Conservation (phyloP, 139 green algal genomes). For the Micromonas commoda region DNA sequence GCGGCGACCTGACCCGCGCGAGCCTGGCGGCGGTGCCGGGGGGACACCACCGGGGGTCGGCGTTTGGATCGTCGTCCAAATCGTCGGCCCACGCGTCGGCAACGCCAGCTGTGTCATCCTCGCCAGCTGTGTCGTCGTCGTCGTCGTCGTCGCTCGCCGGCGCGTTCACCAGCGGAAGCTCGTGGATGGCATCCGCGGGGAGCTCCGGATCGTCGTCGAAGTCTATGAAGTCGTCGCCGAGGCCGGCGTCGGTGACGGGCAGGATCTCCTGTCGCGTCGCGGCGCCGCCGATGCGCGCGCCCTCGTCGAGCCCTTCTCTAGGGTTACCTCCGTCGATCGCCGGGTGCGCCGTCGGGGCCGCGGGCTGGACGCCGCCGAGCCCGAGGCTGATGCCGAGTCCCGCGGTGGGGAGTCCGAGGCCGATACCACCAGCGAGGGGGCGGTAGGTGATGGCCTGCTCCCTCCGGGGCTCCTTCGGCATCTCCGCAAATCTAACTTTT, state of each 20-base stretch:
- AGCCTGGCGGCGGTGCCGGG: slow-evolving; percentile 1
- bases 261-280: background rate
- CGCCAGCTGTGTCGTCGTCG: background rate
- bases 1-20: slow-evolving; percentile 15
- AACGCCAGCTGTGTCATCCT: background rate
- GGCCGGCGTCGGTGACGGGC: background rate
- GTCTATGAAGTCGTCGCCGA: slow-evolving; percentile 21
- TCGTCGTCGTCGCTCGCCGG: background rate
- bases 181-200: background rate
- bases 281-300: background rate
- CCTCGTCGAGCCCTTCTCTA: background rate
- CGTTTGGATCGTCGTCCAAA: background rate
- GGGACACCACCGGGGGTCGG: slow-evolving; percentile 7
- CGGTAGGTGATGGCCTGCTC: background rate
- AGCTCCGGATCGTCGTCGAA: background rate
- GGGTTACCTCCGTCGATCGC: background rate
- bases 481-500: too few relatives aligned
- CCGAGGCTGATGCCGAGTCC: slow-evolving; percentile 7
- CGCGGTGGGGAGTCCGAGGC: background rate
- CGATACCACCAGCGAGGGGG: background rate
- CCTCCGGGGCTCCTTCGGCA: background rate
- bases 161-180: background rate
- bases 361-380: background rate
- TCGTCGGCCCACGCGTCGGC: background rate
- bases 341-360: background rate